A percentile compares a stretch with the other conserved stretches of the same genome.
Conservation (phyloP, 148 eudicot species). For the Camellia granthamiana region DNA sequence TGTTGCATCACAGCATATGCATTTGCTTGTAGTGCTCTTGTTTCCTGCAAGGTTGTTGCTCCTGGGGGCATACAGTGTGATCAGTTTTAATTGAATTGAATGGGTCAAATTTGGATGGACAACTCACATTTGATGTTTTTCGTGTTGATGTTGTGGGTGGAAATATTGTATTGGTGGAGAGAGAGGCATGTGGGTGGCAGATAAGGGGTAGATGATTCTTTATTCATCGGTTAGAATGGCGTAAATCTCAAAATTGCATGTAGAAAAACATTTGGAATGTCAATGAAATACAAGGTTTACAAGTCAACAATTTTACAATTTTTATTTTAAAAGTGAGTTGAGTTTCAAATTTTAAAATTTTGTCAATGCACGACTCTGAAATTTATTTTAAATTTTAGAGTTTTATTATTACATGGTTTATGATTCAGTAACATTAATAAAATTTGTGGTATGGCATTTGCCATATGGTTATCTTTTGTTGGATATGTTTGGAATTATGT, state of each 20-base stretch:
- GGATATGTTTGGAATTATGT: not conserved
- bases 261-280: not conserved
- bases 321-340: too few species aligned
- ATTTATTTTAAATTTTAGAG: too few species aligned
- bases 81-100: conserved; percentile 29
- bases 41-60: conserved; percentile 64
- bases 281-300: not conserved
- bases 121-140: conserved; percentile 19
- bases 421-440: too few species aligned
- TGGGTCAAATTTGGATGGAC: not conserved
- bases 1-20: conserved; percentile 82
- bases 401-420: too few species aligned
- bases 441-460: not conserved
- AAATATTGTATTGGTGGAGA: not conserved
- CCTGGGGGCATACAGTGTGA: conserved; percentile 41
- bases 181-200: not conserved
- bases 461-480: not conserved
- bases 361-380: too few species aligned
- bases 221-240: conserved; percentile 31
- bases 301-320: not conserved
- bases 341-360: too few species aligned
- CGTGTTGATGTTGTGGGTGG: not conserved
- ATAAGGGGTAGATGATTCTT: conserved; percentile 26
- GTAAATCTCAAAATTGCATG: too few species aligned
- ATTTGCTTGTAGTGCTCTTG: conserved; percentile 63